These are phyloP conservation scores for Rauvolfia tetraphylla DNA, from an alignment of 257 asterid species.

Conservation along the genomic window DNA sequence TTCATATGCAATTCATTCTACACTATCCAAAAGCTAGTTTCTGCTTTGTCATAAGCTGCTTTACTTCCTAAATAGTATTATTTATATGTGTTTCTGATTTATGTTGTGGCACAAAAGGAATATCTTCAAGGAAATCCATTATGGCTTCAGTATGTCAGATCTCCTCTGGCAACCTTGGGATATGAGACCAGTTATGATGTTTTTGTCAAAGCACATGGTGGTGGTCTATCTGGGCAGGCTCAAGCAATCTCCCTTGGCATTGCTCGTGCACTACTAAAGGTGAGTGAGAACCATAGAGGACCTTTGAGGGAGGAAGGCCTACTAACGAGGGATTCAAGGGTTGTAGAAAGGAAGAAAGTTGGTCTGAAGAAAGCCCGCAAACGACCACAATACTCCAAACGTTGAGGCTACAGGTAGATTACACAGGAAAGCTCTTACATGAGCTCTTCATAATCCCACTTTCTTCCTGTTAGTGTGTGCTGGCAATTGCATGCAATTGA, in stretches of 20 bases:
- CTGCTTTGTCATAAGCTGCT: neutral
- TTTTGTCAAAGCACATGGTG: conserved; percentile 92
- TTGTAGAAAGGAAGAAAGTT: conserved; percentile 90
- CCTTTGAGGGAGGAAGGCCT: conserved; percentile 86
- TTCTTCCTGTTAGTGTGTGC: neutral
- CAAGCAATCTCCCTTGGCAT: conserved; percentile 90
- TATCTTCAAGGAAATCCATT: conserved; percentile 96
- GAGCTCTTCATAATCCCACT: neutral
- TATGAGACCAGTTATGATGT: conserved; percentile 85
- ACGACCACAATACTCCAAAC: conserved; percentile 97
- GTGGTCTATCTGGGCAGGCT: conserved; percentile 94
- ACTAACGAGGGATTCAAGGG: conserved; percentile 89
- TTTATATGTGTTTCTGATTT: neutral
- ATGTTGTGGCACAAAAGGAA: conserved; percentile 47
- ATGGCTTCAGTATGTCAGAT: conserved; percentile 90
- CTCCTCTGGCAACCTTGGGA: conserved; percentile 75
- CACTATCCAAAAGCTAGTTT: neutral
- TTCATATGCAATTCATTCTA: neutral
- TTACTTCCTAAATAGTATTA: neutral
- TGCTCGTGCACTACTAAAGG: conserved; percentile 93
- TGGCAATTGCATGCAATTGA: neutral
- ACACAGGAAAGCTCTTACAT: neutral
- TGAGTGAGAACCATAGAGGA: conserved; percentile 72
- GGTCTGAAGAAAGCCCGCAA: conserved; percentile 94
- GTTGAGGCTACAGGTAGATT: conserved; percentile 47